Percentiles rank a stretch among this genome's conserved stretches.
Conservation (phyloP, 2,329 filamentous ascomycete species). For the Monilinia fructigena region DNA sequence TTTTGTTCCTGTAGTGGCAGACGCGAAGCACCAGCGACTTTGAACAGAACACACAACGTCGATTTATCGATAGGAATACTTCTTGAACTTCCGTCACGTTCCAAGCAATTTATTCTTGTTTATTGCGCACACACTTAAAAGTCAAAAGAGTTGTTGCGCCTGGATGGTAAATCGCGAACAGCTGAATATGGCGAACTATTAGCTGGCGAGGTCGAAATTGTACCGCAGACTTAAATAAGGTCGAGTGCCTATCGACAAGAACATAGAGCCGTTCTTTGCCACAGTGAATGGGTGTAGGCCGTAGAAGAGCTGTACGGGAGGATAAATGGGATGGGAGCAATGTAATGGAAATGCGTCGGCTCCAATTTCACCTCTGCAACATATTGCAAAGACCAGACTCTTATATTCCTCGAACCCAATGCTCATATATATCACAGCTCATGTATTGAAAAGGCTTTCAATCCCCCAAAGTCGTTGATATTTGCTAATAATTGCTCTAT, state of each 20-base stretch:
- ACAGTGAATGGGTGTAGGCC: conserved; percentile 28
- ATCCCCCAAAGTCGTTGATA: conserved; percentile 30
- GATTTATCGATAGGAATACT: conserved; percentile 2
- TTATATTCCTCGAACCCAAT: conserved; percentile 15
- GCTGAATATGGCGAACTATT: conserved; percentile 24
- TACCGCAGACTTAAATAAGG: conserved; percentile 9
- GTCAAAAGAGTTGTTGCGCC: conserved; percentile 28
- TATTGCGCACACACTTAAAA: conserved; percentile 22
- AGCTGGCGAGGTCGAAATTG: conserved; percentile 18
- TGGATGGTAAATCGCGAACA: conserved; percentile 20
- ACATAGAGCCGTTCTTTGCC: conserved; percentile 32
- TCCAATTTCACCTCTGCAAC: conserved; percentile 32
- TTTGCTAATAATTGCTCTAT: conserved; percentile 38
- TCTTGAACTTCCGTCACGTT: conserved; percentile 7
- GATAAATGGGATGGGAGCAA: conserved; percentile 18
- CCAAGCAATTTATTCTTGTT: conserved; percentile 19
- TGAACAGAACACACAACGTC: conserved; percentile 5
- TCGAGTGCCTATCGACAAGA: conserved; percentile 24
- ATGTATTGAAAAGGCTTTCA: conserved; percentile 28
- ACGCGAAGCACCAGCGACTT: conserved; percentile 12
- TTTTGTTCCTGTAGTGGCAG: conserved; percentile 13
- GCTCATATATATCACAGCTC: conserved; percentile 37
- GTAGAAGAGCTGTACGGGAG: conserved; percentile 23
- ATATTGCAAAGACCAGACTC: conserved; percentile 27
- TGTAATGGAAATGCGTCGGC: conserved; percentile 17